Conservation (phyloP, 1,284 basidiomycete genomes). For the Inonotus hispidus region DNA sequence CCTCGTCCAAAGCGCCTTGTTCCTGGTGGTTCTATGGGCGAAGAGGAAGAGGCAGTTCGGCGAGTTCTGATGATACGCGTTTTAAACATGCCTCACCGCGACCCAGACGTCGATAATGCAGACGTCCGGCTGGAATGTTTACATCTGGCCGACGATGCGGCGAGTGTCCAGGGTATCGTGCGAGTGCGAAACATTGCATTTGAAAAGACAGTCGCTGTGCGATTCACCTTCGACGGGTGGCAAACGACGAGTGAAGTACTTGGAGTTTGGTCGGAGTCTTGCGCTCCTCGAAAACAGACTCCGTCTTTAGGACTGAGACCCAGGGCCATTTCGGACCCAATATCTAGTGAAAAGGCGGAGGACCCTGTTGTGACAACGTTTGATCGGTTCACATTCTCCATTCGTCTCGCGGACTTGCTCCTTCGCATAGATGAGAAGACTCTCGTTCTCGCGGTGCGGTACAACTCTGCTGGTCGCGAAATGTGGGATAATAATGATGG, state of each 20-base stretch:
- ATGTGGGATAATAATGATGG: slow-evolving; percentile 92
- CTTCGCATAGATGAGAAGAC: slow-evolving; percentile 81
- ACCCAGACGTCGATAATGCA: slow-evolving; percentile 25
- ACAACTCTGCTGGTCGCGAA: slow-evolving; percentile 64
- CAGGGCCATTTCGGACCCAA: slow-evolving; percentile 30
- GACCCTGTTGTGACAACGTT: slow-evolving; percentile 9
- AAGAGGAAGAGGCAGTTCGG: slow-evolving; percentile 26
- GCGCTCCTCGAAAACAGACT: slow-evolving; percentile 17
- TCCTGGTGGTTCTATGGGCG: neutral
- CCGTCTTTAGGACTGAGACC: neutral
- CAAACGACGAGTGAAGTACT: slow-evolving; percentile 93
- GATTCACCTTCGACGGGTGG: slow-evolving; percentile 95
- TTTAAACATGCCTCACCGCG: slow-evolving; percentile 44
- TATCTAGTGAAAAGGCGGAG: slow-evolving; percentile 50
- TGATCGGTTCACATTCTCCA: slow-evolving; percentile 54
- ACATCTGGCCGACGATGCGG: slow-evolving; percentile 55
- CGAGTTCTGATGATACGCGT: slow-evolving; percentile 45
- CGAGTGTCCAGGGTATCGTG: slow-evolving; percentile 61
- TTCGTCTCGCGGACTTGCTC: slow-evolving; percentile 59
- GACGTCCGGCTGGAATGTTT: slow-evolving; percentile 52
- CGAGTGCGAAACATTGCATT: slow-evolving; percentile 84
- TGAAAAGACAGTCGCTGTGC: slow-evolving; percentile 82
- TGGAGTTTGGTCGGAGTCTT: slow-evolving; percentile 68
- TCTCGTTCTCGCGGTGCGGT: slow-evolving; percentile 78
- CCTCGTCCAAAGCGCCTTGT: neutral